Conservation (phyloP, 345 rosid genomes). For the Citrus reticulata region DNA sequence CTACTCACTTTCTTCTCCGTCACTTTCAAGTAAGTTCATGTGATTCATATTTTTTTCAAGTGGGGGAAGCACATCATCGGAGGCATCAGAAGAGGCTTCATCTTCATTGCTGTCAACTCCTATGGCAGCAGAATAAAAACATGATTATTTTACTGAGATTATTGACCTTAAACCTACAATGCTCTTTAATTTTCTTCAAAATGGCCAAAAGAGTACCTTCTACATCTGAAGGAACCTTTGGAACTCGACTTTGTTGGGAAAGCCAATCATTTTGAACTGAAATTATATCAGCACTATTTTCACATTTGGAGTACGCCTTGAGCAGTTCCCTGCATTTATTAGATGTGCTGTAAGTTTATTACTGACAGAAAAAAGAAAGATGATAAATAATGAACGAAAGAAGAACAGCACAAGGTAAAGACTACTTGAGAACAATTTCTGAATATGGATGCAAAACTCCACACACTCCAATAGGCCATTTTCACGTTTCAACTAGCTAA, state of each 20-base stretch:
- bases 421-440: not conserved
- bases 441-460: not conserved
- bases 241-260: constrained; percentile 59
- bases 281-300: constrained; percentile 72
- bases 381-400: not conserved
- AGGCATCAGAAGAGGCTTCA: constrained; percentile 45
- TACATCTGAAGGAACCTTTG: constrained; percentile 35
- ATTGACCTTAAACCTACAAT: not conserved
- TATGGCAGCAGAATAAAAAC: constrained; percentile 8
- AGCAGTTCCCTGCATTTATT: constrained; percentile 67
- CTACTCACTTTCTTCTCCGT: constrained; percentile 55
- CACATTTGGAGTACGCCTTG: constrained; percentile 75
- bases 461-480: not conserved
- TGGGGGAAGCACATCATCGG: constrained; percentile 84
- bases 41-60: constrained; percentile 84
- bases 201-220: constrained; percentile 33
- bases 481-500: not conserved
- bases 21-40: constrained; percentile 49
- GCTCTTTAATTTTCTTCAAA: not conserved
- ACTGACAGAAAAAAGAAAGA: not conserved
- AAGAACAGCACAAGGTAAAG: not conserved
- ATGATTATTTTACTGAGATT: not conserved
- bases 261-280: constrained; percentile 89
- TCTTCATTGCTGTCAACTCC: constrained; percentile 27
- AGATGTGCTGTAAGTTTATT: not conserved